Conservation (phyloP, 2,329 filamentous ascomycete genomes). For the Beauveria bassiana region DNA sequence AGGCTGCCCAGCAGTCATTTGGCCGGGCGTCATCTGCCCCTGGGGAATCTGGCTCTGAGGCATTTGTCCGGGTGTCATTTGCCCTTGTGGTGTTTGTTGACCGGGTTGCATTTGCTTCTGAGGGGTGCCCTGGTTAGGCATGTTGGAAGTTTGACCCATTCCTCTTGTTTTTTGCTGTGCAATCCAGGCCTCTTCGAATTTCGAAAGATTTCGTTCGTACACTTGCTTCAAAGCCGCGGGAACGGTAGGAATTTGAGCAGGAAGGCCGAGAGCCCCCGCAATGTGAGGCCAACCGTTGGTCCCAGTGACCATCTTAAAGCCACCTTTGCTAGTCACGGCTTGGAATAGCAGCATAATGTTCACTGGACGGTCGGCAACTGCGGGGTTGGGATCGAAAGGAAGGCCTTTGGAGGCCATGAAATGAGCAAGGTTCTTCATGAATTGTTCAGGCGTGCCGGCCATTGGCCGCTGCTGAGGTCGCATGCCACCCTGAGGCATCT, state of each 20-base stretch:
- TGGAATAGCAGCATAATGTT: constrained; percentile 73
- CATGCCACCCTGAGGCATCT: constrained; percentile 39
- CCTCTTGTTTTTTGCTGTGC: constrained; percentile 47
- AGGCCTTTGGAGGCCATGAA: constrained; percentile 71
- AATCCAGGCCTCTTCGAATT: constrained; percentile 66
- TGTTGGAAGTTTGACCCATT: constrained; percentile 41
- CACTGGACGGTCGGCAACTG: constrained; percentile 65
- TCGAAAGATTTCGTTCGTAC: constrained; percentile 67
- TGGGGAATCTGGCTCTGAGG: constrained; percentile 23
- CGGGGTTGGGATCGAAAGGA: constrained; percentile 66
- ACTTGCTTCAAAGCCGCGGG: constrained; percentile 61
- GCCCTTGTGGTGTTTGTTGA: constrained; percentile 29
- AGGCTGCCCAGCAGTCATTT: constrained; percentile 22
- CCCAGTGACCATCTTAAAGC: constrained; percentile 65
- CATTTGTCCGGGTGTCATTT: constrained; percentile 13
- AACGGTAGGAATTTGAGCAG: constrained; percentile 57
- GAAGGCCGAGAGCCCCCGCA: constrained; percentile 56
- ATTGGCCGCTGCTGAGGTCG: constrained; percentile 41
- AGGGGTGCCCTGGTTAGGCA: constrained; percentile 14
- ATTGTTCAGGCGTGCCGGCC: constrained; percentile 51
- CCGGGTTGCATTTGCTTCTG: constrained; percentile 33
- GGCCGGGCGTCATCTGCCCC: constrained; percentile 17
- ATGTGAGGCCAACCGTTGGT: constrained; percentile 68
- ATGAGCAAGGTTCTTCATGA: constrained; percentile 67
- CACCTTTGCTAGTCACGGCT: constrained; percentile 64